A percentile compares a stretch with the other conserved stretches of the same genome.
phyloP scores from a whole-genome alignment of 2,329 filamentous ascomycete species.

The Cercospora citrullina region DNA sequence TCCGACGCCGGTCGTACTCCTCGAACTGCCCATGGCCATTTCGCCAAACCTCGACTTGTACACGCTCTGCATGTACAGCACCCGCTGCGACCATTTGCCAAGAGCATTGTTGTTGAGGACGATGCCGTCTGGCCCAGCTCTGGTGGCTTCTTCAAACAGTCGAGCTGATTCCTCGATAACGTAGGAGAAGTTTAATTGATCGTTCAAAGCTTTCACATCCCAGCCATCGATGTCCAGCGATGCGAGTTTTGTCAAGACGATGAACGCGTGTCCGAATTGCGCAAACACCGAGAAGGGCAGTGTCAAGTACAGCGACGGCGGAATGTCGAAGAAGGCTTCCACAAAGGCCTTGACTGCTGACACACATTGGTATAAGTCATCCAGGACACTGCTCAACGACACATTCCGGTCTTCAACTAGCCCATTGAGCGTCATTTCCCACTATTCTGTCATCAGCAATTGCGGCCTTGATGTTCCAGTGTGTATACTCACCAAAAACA shows the following conservation, averaged over 20 bases:
- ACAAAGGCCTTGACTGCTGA: conserved; percentile 31
- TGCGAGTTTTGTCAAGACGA: conserved; percentile 33
- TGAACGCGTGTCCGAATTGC: conserved; percentile 36
- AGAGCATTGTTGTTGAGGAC: conserved; percentile 35
- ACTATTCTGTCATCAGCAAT: neutral
- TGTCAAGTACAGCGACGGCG: conserved; percentile 29
- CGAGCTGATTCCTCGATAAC: conserved; percentile 29
- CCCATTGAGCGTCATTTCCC: conserved; percentile 32
- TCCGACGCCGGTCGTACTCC: conserved; percentile 1
- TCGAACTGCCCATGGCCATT: neutral
- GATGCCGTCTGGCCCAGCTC: conserved; percentile 30
- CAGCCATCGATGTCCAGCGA: conserved; percentile 36
- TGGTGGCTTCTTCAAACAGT: conserved; percentile 27
- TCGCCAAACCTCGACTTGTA: conserved; percentile 31
- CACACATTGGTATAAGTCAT: conserved; percentile 32
- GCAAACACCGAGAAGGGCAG: conserved; percentile 35
- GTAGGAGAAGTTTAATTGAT: conserved; percentile 26
- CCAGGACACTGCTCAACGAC: conserved; percentile 29
- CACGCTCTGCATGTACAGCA: conserved; percentile 33
- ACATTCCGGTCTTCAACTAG: conserved; percentile 29
- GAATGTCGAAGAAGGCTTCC: conserved; percentile 33
- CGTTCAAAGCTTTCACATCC: conserved; percentile 28
- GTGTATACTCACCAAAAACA: conserved; percentile 21
- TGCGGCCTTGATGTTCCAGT: neutral
- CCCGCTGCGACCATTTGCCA: conserved; percentile 32